Evolutionary conservation across 2,329 filamentous ascomycete genomes (phyloP), one percentile per base, ranked within the genome.

Genomic region (Fusarium redolens): DNA sequence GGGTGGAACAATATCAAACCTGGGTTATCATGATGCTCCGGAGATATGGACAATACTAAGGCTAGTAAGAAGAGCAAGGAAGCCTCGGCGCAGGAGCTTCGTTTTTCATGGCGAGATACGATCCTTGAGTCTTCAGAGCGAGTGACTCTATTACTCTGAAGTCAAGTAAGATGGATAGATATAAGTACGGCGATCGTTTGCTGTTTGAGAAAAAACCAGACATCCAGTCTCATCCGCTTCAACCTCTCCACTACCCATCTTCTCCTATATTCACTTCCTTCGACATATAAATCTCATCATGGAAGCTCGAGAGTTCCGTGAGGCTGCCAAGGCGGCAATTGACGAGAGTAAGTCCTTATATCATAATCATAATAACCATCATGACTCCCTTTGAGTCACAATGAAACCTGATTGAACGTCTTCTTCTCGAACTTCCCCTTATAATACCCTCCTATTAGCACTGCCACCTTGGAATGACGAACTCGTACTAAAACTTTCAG

Each of bases 301-400:
- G 95, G 91, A 97, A 79, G 90, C 91, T 33, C 85, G 91, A 62
- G 89, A 96, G 77, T 98, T 97, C 82, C 88, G 91, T 72, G 85
- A 90, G 68, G 93, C 94, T 71, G 95, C 94, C 48, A 89, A 93
- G 72, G 89, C 91, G 64, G 92, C 92, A 68, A 90, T 97, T 79
- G 93, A 97, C 74, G 93, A 97, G 66, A 97, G 94, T 95, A 83
- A 79, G 90, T 51, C 9, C n/a, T 22, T 35, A 4, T 35, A 35
- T 85, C 15, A 43, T 57, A 18, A 20, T 47, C 22, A 22, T 31
- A 8, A 15, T 14, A 8, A 8, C 33, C n/a, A 61, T 55, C 22
- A 41, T 47, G n/a, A n/a, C 35, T n/a, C 13, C 30, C 9, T 33
- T 20, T 4, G 38, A 79, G 90, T 84, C n/a, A 56, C 58, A 25